Base-by-base conservation (phyloP, 768 basidiomycete species). In the Mycena rosella region DNA sequence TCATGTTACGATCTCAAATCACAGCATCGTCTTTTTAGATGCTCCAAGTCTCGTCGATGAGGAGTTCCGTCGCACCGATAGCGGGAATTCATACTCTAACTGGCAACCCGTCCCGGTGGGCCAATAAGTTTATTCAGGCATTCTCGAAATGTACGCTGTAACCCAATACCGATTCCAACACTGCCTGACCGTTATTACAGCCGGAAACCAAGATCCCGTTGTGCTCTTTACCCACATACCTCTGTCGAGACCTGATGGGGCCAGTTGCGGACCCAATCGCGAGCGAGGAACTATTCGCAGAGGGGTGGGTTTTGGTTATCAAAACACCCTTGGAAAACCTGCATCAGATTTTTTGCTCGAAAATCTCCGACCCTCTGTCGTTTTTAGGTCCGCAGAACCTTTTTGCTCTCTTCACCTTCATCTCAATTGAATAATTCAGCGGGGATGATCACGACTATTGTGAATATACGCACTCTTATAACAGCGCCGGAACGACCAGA, bases 401-500 rank as follows among this genome's bases (percentile, higher is more conserved):
- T 30, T 34, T 52, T 27, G 64, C 53, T 24, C 18, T n/a, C 15
- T 40, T 40, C 14, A 2, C 30, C 3, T 27, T 59, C 29, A 24
- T 51, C 53, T 55, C 36, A 56, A 34, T 63, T 32, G 42, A 62
- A 40, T 65, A 47, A 32, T 58, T 45, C 66, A 95, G 94, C 71
- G 97, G 95, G 7, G 96, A 98, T 77, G 96, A 98, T 74, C 96
- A 98, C 76, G 97, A 98, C 74, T 95, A 96, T 70, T 99, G 97
- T 78, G 94, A 94, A 81, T 88, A 90, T 74, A 82, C 82, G 75
- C 88, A 91, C 76, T 71, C 79, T 69, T 75, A 77, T 59, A 68
- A 68, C 60, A 67, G 66, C n/a, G 65, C 65, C 38, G 71, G 67
- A 36, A 73, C 73, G 38, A 36, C 69, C 20, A 72, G 76, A 27